Base-by-base conservation (phyloP, 352 stramenopile genomes). In the Lagenidium sp. region DNA sequence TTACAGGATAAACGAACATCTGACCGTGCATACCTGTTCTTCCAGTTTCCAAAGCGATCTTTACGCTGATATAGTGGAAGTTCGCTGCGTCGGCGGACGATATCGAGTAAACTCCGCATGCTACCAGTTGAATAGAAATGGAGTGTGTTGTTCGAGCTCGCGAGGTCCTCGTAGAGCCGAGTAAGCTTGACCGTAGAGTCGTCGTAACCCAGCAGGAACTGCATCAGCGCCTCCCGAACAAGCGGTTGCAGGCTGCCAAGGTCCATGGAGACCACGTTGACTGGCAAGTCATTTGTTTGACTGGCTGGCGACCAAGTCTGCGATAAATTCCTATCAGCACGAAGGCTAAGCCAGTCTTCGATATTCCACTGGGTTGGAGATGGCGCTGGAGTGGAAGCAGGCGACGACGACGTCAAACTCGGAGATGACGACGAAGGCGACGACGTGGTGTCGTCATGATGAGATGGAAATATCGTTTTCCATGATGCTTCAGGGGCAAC, bases 401-500 rank as follows among this genome's bases (percentile, higher is more conserved):
- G 28, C 28, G 28, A 15, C 8, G 8, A 8, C 15, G 28, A 8
- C 15, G 28, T 32, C 28, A 15, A 15, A 32, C 15, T 32, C 28
- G 15, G 11, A 41, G 5, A 21, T 16, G 36, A 18, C 36, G 36
- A 15, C 19, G 36, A 10, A 18, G n/a, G 36, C 28, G 36, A 41
- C 20, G 36, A 21, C n/a, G n/a, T 24, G 6, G 6, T 24, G 36
- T 7, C n/a, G 6, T 6, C 11, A 4, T 32, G 8, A 32, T 32
- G 8, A 8, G 28, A 32, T 32, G 28, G 28, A 32, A 32, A n/a
- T n/a, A n/a, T n/a, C n/a, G n/a, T 15, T 8, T 21, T 21, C 36
- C 36, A 40, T 4, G 19, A 25, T 18, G 23, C n/a, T 1, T 41
- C 53, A 7, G 39, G 43, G 12, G 56, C 44, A 45, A 65, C 58